Percentiles rank a stretch among this genome's conserved stretches.
Conservation (phyloP, 805 yeast species). For the Kuraishia piskuri region DNA sequence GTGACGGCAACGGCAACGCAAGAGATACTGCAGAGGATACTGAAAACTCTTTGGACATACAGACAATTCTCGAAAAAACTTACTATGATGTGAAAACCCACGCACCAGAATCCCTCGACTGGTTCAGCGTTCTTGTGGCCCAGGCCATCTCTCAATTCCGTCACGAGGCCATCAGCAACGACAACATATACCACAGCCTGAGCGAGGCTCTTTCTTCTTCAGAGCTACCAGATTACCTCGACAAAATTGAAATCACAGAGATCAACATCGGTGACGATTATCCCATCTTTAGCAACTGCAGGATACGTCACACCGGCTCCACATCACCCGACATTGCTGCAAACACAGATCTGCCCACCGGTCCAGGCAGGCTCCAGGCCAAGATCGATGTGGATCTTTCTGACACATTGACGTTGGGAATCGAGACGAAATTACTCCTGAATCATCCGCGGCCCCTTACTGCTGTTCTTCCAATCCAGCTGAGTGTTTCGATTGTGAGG, state of each 20-base stretch:
- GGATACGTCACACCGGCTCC: slow-evolving; percentile 56
- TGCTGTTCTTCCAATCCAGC: slow-evolving; percentile 79
- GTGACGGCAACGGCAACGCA: neutral
- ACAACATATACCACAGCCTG: slow-evolving; percentile 75
- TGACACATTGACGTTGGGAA: slow-evolving; percentile 79
- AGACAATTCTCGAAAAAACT: slow-evolving; percentile 70
- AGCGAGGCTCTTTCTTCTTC: slow-evolving; percentile 56
- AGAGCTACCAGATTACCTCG: slow-evolving; percentile 74
- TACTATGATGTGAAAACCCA: slow-evolving; percentile 87
- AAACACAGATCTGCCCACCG: slow-evolving; percentile 18
- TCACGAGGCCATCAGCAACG: slow-evolving; percentile 78
- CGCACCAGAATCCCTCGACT: slow-evolving; percentile 84
- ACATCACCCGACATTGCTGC: slow-evolving; percentile 9
- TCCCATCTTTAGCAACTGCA: slow-evolving; percentile 91
- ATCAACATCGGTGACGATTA: slow-evolving; percentile 91
- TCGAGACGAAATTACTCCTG: slow-evolving; percentile 69
- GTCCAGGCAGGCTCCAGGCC: slow-evolving; percentile 59
- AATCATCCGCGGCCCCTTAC: slow-evolving; percentile 79
- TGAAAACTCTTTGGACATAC: slow-evolving; percentile 1
- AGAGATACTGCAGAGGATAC: neutral
- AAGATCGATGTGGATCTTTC: slow-evolving; percentile 86
- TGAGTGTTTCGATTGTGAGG: slow-evolving; percentile 81
- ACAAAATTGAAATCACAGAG: slow-evolving; percentile 70
- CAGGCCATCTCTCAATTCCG: slow-evolving; percentile 83
- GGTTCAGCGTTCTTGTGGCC: slow-evolving; percentile 94